These are phyloP conservation scores for Ilyonectria sp. DNA, from an alignment of 2,329 filamentous ascomycete species.

Conservation along the genomic window DNA sequence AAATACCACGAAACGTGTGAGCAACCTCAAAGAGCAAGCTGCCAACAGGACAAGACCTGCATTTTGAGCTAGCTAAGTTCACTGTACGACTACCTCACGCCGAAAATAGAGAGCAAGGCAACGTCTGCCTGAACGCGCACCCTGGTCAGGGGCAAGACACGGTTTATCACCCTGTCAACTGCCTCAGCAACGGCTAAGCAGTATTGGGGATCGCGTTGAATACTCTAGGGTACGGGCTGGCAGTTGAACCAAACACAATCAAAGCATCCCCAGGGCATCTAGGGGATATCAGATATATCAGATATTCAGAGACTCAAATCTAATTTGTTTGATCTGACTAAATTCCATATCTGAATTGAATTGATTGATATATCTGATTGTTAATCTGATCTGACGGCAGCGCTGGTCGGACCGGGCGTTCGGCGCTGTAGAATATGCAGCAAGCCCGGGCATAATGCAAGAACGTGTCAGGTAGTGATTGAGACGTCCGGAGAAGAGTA, in stretches of 20 bases:
- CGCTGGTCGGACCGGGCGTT: slow-evolving; percentile 2
- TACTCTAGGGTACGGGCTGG: slow-evolving; percentile 10
- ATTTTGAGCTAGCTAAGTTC: slow-evolving; percentile 2
- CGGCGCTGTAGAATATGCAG: too few relatives aligned
- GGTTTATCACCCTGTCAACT: too few relatives aligned
- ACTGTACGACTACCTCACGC: not conserved
- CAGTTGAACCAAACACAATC: slow-evolving; percentile 12
- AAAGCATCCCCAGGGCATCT: slow-evolving; percentile 8
- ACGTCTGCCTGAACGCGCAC: not conserved
- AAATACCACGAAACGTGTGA: not conserved
- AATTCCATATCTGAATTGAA: slow-evolving; percentile 30
- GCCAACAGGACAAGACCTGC: not conserved
- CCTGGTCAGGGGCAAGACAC: not conserved
- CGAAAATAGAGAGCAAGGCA: slow-evolving; percentile 1
- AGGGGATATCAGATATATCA: slow-evolving; percentile 34
- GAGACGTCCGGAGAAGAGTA: too few relatives aligned
- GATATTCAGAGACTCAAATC: slow-evolving; percentile 30
- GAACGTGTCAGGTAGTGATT: too few relatives aligned
- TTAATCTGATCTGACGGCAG: slow-evolving; percentile 32
- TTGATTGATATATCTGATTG: slow-evolving; percentile 31
- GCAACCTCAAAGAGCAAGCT: slow-evolving; percentile 2
- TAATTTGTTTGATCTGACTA: slow-evolving; percentile 31
- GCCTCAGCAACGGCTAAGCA: not conserved
- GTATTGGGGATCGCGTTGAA: slow-evolving; percentile 9
- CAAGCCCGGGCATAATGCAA: not conserved